Percentiles rank a stretch among this genome's conserved stretches.
phyloP scores from a whole-genome alignment of 305 asterid species.

The Rubia peregrina region DNA sequence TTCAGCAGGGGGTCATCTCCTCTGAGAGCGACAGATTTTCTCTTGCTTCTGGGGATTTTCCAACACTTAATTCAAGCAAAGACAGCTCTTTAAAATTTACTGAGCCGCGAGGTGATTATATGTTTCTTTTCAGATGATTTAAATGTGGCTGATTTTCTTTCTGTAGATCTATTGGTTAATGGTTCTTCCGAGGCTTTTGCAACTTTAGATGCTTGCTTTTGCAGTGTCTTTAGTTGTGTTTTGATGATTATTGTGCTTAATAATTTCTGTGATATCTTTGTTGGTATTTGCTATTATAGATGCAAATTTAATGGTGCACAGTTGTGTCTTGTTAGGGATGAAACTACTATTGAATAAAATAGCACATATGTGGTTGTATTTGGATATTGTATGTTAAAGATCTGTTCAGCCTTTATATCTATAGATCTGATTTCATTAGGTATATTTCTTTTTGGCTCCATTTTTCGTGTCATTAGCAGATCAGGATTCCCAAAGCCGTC shows the following conservation, averaged over 20 bases:
- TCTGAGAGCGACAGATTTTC: slow-evolving; percentile 78
- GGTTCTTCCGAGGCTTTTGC: background rate
- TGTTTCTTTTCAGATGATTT: slow-evolving; percentile 1
- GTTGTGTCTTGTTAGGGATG: background rate
- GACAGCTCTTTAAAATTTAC: slow-evolving; percentile 42
- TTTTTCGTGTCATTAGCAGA: slow-evolving; percentile 35
- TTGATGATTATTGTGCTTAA: background rate
- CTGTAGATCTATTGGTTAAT: background rate
- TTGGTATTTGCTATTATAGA: background rate
- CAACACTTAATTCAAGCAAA: slow-evolving; percentile 77
- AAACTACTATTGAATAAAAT: background rate
- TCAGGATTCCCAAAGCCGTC: slow-evolving; percentile 43
- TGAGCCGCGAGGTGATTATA: slow-evolving; percentile 58
- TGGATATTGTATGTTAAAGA: too few species aligned
- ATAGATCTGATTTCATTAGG: background rate
- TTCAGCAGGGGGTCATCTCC: slow-evolving; percentile 61
- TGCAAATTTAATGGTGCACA: background rate
- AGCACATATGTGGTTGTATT: too few species aligned
- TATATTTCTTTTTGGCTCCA: background rate
- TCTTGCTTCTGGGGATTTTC: slow-evolving; percentile 87
- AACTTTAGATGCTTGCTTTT: background rate
- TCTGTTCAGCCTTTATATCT: background rate
- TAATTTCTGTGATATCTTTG: background rate
- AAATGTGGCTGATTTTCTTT: background rate
- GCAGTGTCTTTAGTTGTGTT: background rate